Percentiles rank a stretch among this genome's conserved stretches.
Evolutionary conservation across 257 asterid genomes (phyloP).

Genomic region (Solanum bulbocastanum): DNA sequence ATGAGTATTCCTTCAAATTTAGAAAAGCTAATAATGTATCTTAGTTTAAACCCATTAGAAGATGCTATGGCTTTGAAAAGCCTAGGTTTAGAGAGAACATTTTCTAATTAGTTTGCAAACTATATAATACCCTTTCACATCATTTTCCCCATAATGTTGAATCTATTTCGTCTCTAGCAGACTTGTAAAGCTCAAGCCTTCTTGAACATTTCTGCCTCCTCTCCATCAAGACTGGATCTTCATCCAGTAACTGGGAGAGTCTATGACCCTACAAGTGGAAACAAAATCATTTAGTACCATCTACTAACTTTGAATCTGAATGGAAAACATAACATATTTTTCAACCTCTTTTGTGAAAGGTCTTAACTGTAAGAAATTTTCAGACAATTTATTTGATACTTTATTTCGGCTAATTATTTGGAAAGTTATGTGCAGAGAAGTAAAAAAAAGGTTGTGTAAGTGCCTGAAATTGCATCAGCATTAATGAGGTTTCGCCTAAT

Average conservation of each 20-base stretch:
- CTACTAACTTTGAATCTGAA: not conserved
- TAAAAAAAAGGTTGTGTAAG: not conserved
- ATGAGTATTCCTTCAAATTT: not conserved
- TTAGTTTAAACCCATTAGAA: not conserved
- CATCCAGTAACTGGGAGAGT: conserved; percentile 20
- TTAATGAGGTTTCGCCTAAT: not conserved
- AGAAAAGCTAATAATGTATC: not conserved
- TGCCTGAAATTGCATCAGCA: not conserved
- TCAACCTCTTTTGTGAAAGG: not conserved
- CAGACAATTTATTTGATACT: not conserved
- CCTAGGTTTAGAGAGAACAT: not conserved
- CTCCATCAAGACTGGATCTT: conserved; percentile 26
- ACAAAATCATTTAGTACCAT: not conserved
- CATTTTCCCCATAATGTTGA: conserved; percentile 19
- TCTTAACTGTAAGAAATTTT: not conserved
- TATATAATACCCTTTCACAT: not conserved
- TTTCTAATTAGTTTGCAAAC: not conserved
- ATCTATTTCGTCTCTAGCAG: conserved; percentile 33
- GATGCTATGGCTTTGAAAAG: not conserved
- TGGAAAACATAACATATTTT: not conserved
- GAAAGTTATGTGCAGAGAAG: not conserved
- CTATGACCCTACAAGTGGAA: conserved; percentile 11
- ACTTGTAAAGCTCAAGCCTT: conserved; percentile 27
- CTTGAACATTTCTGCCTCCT: conserved; percentile 23
- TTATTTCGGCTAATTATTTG: not conserved